These are phyloP conservation scores for Sporobolomyces phaffii DNA, from an alignment of 768 basidiomycete genomes.

Conservation along the genomic window DNA sequence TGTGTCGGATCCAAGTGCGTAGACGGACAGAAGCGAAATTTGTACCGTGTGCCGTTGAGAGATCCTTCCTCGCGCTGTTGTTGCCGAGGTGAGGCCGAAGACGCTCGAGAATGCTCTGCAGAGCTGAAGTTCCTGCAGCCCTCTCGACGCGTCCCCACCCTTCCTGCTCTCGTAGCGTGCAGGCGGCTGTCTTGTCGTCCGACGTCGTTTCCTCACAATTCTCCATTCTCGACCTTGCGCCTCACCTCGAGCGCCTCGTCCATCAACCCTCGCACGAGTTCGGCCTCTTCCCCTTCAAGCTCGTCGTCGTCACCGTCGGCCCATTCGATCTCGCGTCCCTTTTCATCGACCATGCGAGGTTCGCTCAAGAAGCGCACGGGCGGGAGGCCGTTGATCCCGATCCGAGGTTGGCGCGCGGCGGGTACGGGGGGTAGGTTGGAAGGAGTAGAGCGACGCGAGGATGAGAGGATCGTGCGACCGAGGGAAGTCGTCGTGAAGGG, in stretches of 20 bases:
- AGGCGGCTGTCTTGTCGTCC: no score
- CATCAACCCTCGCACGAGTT: constrained; percentile 4
- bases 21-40: no score
- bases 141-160: no score
- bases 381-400: constrained; percentile 5
- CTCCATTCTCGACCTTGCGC: constrained; percentile 6
- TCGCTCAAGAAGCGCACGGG: constrained; percentile 9
- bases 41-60: no score
- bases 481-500: constrained; percentile 16
- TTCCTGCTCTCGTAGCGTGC: no score
- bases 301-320: background rate
- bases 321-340: constrained; percentile 20
- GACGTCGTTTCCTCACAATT: no score
- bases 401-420: background rate
- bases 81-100: no score
- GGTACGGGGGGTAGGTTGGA: background rate
- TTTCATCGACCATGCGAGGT: constrained; percentile 19
- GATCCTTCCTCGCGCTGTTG: no score
- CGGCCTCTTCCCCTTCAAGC: background rate
- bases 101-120: no score
- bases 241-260: constrained; percentile 9
- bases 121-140: no score
- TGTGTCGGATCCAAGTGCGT: no score
- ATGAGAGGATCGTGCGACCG: constrained; percentile 6
- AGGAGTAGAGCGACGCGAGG: constrained; percentile 5